These are phyloP conservation scores for Singerocomus inundabilis DNA, from an alignment of 1,284 basidiomycete genomes.

Conservation along the genomic window DNA sequence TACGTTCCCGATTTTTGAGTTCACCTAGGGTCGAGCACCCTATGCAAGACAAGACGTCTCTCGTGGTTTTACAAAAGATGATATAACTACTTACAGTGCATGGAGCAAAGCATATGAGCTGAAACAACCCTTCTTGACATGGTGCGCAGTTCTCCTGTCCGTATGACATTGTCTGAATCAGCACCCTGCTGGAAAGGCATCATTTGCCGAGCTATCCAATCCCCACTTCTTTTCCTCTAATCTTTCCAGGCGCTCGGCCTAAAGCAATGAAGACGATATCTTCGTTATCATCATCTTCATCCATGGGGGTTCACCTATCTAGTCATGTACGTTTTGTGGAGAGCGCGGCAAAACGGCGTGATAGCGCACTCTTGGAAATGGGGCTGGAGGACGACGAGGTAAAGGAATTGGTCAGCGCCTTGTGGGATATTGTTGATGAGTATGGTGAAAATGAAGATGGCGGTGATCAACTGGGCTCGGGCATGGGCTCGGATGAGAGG, in stretches of 20 bases:
- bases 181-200: constrained; percentile 30
- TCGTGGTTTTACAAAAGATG: constrained; percentile 48
- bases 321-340: constrained; percentile 46
- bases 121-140: constrained; percentile 35
- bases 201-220: constrained; percentile 48
- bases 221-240: constrained; percentile 48
- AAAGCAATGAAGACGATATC: constrained; percentile 27
- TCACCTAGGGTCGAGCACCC: constrained; percentile 16
- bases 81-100: constrained; percentile 38
- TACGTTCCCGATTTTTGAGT: not conserved
- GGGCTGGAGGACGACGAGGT: constrained; percentile 50
- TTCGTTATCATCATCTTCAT: constrained; percentile 26
- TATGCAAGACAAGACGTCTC: constrained; percentile 52
- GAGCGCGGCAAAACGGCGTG: constrained; percentile 31
- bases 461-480: constrained; percentile 19
- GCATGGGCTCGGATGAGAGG: constrained; percentile 29
- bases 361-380: constrained; percentile 24
- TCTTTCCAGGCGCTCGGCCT: constrained; percentile 31
- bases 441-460: constrained; percentile 34
- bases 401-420: constrained; percentile 46
- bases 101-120: constrained; percentile 35
- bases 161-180: not conserved
- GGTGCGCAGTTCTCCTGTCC: constrained; percentile 28
- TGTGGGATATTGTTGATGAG: constrained; percentile 52
- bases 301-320: constrained; percentile 38